Conservation (phyloP, 176 grass and related monocot species). For the Thinopyrum elongatum region DNA sequence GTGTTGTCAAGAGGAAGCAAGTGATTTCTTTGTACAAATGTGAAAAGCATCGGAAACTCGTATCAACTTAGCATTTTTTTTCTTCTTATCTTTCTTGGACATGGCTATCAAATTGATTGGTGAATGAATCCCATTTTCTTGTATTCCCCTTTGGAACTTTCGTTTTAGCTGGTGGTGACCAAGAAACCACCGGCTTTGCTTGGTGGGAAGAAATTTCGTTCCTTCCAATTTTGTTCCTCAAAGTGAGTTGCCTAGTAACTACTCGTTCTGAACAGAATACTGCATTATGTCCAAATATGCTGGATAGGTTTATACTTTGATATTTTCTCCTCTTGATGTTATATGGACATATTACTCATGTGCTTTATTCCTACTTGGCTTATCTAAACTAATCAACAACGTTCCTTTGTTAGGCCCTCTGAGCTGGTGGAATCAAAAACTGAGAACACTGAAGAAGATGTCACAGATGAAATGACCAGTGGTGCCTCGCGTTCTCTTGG, state of each 20-base stretch:
- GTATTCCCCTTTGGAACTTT: neutral
- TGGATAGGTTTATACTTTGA: neutral
- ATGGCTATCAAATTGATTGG: neutral
- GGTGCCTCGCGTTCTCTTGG: constrained; percentile 29
- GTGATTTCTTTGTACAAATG: neutral
- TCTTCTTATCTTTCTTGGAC: neutral
- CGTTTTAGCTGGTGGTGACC: too few species aligned
- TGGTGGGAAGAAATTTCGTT: too few species aligned
- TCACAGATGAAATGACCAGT: constrained; percentile 53
- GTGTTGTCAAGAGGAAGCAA: neutral
- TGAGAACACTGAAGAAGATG: constrained; percentile 82
- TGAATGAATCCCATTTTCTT: neutral
- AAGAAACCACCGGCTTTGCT: too few species aligned
- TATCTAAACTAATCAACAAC: neutral
- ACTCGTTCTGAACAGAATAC: neutral
- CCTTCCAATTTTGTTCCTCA: too few species aligned
- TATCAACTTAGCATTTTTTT: neutral
- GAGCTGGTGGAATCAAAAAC: constrained; percentile 79
- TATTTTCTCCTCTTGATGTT: neutral
- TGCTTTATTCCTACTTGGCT: neutral
- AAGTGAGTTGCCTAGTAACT: neutral
- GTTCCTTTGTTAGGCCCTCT: constrained; percentile 44
- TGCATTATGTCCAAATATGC: neutral
- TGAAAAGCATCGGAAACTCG: neutral
- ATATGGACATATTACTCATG: neutral